Conservation (phyloP, 2,329 filamentous ascomycete species). For the Botryotinia globosa region DNA sequence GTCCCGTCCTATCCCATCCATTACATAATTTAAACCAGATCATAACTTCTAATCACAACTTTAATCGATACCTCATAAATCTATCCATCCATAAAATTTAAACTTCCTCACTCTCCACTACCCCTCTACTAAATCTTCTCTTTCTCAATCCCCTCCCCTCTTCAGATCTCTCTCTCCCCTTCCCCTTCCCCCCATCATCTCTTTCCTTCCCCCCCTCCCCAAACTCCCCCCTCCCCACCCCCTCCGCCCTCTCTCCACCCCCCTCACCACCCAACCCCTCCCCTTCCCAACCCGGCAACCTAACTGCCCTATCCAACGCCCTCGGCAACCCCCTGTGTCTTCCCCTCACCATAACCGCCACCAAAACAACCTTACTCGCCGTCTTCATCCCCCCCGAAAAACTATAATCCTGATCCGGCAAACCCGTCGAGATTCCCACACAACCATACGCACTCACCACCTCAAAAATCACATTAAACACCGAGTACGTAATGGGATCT, state of each 20-base stretch:
- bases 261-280: slow-evolving; percentile 17
- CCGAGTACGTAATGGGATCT: slow-evolving; percentile 52
- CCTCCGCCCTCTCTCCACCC: neutral
- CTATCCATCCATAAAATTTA: neutral
- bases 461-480: slow-evolving; percentile 61
- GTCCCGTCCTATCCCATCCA: neutral
- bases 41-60: neutral
- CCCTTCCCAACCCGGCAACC: slow-evolving; percentile 39
- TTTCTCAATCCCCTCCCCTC: neutral
- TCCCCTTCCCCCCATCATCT: no score
- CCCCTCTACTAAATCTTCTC: slow-evolving; percentile 1
- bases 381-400: slow-evolving; percentile 54
- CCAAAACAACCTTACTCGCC: slow-evolving; percentile 56
- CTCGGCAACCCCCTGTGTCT: slow-evolving; percentile 56
- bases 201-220: neutral
- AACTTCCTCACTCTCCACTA: neutral
- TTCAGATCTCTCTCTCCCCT: neutral
- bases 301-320: slow-evolving; percentile 53
- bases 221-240: neutral
- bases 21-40: neutral
- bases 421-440: slow-evolving; percentile 58
- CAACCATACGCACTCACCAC: slow-evolving; percentile 58
- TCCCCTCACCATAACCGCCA: slow-evolving; percentile 55
- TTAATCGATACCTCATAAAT: neutral
- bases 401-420: slow-evolving; percentile 52